A percentile compares a stretch with the other conserved stretches of the same genome.
Conservation (phyloP, 1,284 basidiomycete species). For the Boletus nobilissimus region DNA sequence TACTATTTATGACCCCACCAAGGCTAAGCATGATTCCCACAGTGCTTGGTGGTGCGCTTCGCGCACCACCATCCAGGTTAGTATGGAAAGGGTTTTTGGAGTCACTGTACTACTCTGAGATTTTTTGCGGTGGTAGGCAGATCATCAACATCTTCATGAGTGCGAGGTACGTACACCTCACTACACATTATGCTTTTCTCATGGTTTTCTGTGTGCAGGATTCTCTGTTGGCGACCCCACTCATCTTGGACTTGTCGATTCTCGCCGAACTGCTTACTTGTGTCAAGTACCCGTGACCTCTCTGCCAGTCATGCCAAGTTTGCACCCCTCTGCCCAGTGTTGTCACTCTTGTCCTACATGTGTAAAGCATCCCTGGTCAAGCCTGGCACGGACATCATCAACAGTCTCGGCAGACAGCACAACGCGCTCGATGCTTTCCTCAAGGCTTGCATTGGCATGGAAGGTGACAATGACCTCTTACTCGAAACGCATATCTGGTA, state of each 20-base stretch:
- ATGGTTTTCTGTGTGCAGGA: slow-evolving; percentile 62
- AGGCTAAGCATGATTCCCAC: too few species aligned
- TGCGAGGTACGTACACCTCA: slow-evolving; percentile 72
- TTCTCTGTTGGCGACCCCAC: slow-evolving; percentile 93
- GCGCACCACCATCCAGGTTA: too few species aligned
- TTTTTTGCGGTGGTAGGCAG: slow-evolving; percentile 83
- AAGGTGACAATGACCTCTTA: slow-evolving; percentile 83
- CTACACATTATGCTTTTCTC: slow-evolving; percentile 11
- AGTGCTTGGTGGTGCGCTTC: too few species aligned
- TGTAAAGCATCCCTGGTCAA: slow-evolving; percentile 98
- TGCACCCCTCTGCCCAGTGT: slow-evolving; percentile 85
- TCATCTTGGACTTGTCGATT: slow-evolving; percentile 95
- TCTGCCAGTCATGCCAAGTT: slow-evolving; percentile 65
- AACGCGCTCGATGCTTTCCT: slow-evolving; percentile 94
- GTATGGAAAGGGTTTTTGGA: too few species aligned
- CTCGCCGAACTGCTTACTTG: slow-evolving; percentile 96
- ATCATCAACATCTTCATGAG: slow-evolving; percentile 94
- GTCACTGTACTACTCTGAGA: slow-evolving; percentile 98
- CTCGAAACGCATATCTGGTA: slow-evolving; percentile 91
- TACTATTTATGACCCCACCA: too few species aligned
- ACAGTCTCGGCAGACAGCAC: slow-evolving; percentile 94
- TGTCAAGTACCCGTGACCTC: slow-evolving; percentile 83
- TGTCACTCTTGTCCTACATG: slow-evolving; percentile 94
- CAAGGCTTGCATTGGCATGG: slow-evolving; percentile 91
- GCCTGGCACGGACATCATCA: slow-evolving; percentile 94